Evolutionary conservation across 306 rosid genomes (phyloP).

Genomic region (Senna siamea): DNA sequence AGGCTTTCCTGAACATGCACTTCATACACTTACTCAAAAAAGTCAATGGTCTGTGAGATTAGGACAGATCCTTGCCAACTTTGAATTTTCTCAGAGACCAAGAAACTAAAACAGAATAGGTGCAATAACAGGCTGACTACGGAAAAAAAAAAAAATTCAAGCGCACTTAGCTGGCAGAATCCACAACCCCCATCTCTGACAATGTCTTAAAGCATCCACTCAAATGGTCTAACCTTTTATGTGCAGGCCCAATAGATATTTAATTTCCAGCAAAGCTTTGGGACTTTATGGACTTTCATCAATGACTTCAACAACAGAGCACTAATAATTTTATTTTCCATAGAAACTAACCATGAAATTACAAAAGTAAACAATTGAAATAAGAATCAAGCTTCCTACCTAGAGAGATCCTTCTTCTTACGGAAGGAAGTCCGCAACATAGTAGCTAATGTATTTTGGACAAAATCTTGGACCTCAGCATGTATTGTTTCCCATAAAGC

Average conservation of each 20-base stretch:
- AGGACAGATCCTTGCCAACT: background rate
- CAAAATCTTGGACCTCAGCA: conserved; percentile 99
- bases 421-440: conserved; percentile 95
- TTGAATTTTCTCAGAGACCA: background rate
- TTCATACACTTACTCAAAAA: background rate
- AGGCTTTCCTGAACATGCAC: background rate
- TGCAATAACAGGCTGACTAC: background rate
- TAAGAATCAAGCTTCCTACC: conserved; percentile 54
- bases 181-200: background rate
- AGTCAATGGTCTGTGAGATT: background rate
- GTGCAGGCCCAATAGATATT: background rate
- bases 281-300: conserved; percentile 26
- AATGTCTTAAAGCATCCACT: background rate
- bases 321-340: conserved; percentile 6
- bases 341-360: conserved; percentile 11
- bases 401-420: conserved; percentile 95
- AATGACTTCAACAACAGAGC: conserved; percentile 15
- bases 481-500: conserved; percentile 99
- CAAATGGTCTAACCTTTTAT: background rate
- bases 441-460: conserved; percentile 90
- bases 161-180: background rate
- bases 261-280: conserved; percentile 9
- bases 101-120: too few relatives aligned
- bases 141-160: background rate
- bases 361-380: conserved; percentile 27